Evolutionary conservation across 345 rosid species (phyloP).

Genomic region (Aethionema arabicum): DNA sequence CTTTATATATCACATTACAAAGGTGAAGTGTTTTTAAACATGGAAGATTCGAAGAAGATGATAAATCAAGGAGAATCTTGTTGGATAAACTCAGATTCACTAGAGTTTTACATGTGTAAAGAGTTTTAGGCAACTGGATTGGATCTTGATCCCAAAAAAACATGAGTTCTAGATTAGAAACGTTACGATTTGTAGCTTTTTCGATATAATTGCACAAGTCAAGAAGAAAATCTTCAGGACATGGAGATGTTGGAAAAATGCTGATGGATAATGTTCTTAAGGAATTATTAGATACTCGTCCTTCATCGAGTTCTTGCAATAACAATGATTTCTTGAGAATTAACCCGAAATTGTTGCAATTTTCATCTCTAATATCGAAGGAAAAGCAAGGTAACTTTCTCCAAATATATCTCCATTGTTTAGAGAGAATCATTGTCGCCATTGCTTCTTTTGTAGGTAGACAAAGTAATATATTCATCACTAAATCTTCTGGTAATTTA

Average conservation of each 20-base stretch:
- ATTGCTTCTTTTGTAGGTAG: background rate
- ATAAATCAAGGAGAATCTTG: background rate
- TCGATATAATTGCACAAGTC: background rate
- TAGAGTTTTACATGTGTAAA: background rate
- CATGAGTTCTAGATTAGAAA: background rate
- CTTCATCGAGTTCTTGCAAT: background rate
- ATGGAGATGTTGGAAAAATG: no score
- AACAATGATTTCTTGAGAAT: constrained; percentile 13
- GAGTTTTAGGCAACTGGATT: background rate
- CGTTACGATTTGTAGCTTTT: background rate
- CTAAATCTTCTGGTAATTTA: constrained; percentile 9
- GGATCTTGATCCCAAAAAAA: background rate
- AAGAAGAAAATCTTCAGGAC: background rate
- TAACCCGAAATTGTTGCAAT: background rate
- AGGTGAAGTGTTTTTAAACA: no score
- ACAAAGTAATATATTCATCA: background rate
- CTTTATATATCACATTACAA: no score
- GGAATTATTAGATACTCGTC: no score
- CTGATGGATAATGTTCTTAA: background rate
- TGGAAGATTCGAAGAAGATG: background rate
- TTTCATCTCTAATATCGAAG: background rate
- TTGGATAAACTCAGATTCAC: background rate
- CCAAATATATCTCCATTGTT: constrained; percentile 11
- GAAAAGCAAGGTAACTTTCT: background rate
- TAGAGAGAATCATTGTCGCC: background rate